Evolutionary conservation across 2,329 filamentous ascomycete species (phyloP), one percentile per base, ranked within the genome.

Genomic region (Fusarium lyarnte): DNA sequence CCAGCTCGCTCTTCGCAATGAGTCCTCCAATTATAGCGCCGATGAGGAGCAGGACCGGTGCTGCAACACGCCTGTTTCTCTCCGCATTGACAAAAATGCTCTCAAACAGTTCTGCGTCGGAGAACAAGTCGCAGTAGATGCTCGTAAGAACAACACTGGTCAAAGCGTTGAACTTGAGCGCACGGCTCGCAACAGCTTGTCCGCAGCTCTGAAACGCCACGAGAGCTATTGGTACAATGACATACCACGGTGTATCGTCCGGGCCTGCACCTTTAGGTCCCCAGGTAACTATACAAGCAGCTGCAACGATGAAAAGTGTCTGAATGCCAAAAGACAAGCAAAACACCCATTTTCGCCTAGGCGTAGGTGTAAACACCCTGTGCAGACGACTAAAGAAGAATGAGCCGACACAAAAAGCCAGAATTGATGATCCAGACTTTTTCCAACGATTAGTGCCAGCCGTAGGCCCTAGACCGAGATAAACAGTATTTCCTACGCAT

Each of bases 101-200:
- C 53, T 70, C 79, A 39, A 89, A 86, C 7, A 89, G 75, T 29
- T 85, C 80, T 36, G 83, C 81, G 63, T 94, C 92, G 3, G 90
- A 92, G 74, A 94, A 94, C 25, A 95, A 78, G 79, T 95, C 93
- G 78, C 92, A 94, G 83, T 95, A 95, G 69, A 93, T 90, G 78
- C 92, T 94, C 2, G 93, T 95, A 66, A 96, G 81, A 6, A 95
- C 93, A 21, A 94, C 93, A 69, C 91, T 94, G 0, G 93, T 94
- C 25, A 95, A 82, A 5, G 90, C 89, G 64, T 90, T 90, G 78
- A 91, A 92, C 75, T 90, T 87, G 66, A 95, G 81, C 1, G 92
- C 90, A 7, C 93, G 84, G 75, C 91, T 93, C 0, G 89, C 89
- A n/a, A 94, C 90, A 2, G 93, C 92, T 79, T 95, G 93, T 0